A percentile compares a stretch with the other conserved stretches of the same genome.
Conservation (phyloP, 1,284 basidiomycete genomes). For the Melanopsichium pennsylvanicum region DNA sequence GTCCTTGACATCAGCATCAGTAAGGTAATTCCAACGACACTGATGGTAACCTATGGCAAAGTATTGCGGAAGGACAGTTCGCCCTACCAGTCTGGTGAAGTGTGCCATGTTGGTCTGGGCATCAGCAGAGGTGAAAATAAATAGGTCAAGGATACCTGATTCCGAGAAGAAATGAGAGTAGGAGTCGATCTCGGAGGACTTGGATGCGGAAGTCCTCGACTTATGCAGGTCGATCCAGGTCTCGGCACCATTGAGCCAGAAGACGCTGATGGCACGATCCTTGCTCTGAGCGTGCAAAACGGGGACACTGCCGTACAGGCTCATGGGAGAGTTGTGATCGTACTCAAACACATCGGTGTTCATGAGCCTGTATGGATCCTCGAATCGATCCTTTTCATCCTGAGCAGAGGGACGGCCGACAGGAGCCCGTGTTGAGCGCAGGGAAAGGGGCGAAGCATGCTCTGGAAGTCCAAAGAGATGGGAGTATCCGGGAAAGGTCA, state of each 20-base stretch:
- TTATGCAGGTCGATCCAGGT: slow-evolving; percentile 89
- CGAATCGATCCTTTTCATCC: slow-evolving; percentile 57
- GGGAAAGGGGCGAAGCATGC: slow-evolving; percentile 87
- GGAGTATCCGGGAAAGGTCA: slow-evolving; percentile 87
- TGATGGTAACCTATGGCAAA: slow-evolving; percentile 96
- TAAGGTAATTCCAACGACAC: slow-evolving; percentile 98
- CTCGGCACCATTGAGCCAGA: slow-evolving; percentile 90
- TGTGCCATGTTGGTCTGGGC: slow-evolving; percentile 83
- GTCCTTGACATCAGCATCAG: slow-evolving; percentile 84
- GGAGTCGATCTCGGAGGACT: slow-evolving; percentile 29
- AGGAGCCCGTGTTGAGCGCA: slow-evolving; percentile 70
- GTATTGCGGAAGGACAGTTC: slow-evolving; percentile 83
- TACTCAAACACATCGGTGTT: slow-evolving; percentile 99
- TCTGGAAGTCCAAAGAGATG: slow-evolving; percentile 96
- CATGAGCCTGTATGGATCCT: slow-evolving; percentile 91
- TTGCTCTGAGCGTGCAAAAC: slow-evolving; percentile 84
- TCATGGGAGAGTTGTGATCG: slow-evolving; percentile 86
- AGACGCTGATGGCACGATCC: slow-evolving; percentile 82
- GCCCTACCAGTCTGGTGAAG: slow-evolving; percentile 84
- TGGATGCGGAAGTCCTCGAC: slow-evolving; percentile 19
- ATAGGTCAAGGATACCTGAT: slow-evolving; percentile 91
- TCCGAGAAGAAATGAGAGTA: slow-evolving; percentile 92
- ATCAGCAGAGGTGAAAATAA: slow-evolving; percentile 88
- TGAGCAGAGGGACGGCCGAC: slow-evolving; percentile 25
- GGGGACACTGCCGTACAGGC: slow-evolving; percentile 77